These are phyloP conservation scores for Hymenoscyphus occultus DNA, from an alignment of 2,329 filamentous ascomycete genomes.

Conservation along the genomic window DNA sequence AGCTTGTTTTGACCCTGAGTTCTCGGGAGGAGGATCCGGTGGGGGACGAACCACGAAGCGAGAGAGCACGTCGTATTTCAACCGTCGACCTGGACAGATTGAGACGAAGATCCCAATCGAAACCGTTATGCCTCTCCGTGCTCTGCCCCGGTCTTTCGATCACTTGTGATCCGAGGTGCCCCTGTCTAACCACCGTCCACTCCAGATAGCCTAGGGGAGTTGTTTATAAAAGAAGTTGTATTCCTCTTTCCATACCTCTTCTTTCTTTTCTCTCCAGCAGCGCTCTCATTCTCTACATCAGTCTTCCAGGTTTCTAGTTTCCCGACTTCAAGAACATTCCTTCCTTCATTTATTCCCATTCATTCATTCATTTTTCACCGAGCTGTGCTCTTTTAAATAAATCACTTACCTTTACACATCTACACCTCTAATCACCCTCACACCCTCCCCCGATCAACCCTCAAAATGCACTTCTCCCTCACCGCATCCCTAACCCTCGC, in stretches of 20 bases:
- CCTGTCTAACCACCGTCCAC: background rate
- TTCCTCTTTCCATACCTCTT: constrained; percentile 8
- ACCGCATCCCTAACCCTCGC: constrained; percentile 29
- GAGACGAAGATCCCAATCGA: constrained; percentile 27
- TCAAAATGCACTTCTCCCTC: constrained; percentile 39
- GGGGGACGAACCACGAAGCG: background rate
- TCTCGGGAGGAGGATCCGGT: background rate
- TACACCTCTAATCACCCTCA: constrained; percentile 22
- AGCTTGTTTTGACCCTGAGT: constrained; percentile 1
- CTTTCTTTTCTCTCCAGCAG: constrained; percentile 23
- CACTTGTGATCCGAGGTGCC: background rate
- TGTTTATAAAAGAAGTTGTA: constrained; percentile 19
- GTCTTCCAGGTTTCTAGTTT: constrained; percentile 6
- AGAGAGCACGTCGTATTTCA: background rate
- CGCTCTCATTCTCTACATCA: constrained; percentile 25
- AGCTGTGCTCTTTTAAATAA: constrained; percentile 33
- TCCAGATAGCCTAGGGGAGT: background rate
- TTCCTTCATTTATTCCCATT: constrained; percentile 9
- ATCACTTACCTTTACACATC: constrained; percentile 20
- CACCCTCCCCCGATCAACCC: constrained; percentile 7
- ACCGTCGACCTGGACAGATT: constrained; percentile 13
- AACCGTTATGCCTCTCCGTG: constrained; percentile 18
- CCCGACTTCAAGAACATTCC: constrained; percentile 7
- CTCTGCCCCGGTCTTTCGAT: background rate
- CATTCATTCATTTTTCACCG: constrained; percentile 15